A percentile compares a stretch with the other conserved stretches of the same genome.
phyloP scores from a whole-genome alignment of 306 rosid species.

The Prunus armeniaca region DNA sequence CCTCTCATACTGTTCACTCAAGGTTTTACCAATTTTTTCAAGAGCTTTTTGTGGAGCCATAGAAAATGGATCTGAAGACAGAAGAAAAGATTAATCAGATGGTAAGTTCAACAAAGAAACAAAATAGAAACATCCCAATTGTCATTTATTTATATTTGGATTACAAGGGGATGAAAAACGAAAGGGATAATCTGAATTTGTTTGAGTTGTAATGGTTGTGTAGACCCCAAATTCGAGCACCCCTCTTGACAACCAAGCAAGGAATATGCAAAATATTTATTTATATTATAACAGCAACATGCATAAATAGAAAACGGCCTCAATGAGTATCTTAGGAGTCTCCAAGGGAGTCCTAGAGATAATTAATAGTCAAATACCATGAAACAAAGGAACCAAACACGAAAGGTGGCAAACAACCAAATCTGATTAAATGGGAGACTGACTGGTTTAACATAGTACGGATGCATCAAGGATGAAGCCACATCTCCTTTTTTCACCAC shows the following conservation, averaged over 20 bases:
- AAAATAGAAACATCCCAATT: neutral
- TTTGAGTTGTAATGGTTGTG: neutral
- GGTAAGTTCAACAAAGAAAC: neutral
- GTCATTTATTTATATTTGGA: neutral
- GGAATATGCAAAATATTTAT: too few species aligned
- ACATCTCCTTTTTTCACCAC: too few species aligned
- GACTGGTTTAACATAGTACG: too few species aligned
- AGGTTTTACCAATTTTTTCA: constrained; percentile 82
- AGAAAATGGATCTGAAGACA: constrained; percentile 79
- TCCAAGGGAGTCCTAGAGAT: too few species aligned
- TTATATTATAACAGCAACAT: too few species aligned
- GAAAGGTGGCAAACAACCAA: too few species aligned
- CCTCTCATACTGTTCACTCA: constrained; percentile 91
- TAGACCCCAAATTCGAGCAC: neutral
- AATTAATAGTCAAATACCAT: too few species aligned
- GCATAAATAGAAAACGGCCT: too few species aligned
- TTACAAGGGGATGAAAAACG: neutral
- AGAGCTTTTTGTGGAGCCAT: constrained; percentile 96
- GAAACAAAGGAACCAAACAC: too few species aligned
- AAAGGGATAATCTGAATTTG: neutral
- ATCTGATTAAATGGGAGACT: too few species aligned
- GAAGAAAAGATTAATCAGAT: neutral
- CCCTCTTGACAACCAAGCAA: neutral
- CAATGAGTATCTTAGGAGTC: too few species aligned
- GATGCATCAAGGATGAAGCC: too few species aligned